Conservation (phyloP, 441 rosid genomes). For the Syzygium syzygioides region DNA sequence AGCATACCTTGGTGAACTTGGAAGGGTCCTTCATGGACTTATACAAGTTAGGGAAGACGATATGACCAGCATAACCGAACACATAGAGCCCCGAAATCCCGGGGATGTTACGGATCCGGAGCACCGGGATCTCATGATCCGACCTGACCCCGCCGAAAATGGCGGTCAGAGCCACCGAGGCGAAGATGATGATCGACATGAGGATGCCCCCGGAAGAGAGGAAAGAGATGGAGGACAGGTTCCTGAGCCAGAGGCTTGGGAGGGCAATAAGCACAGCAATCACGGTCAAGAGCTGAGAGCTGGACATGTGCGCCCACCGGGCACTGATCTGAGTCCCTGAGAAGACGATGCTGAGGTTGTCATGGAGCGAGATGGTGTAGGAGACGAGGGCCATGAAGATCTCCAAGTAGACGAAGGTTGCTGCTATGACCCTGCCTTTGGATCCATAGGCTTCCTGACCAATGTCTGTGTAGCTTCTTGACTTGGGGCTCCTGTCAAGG, state of each 20-base stretch:
- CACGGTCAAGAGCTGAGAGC: constrained; percentile 43
- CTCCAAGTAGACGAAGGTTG: constrained; percentile 46
- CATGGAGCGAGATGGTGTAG: constrained; percentile 78
- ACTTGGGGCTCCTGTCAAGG: constrained; percentile 47
- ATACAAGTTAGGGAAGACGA: constrained; percentile 66
- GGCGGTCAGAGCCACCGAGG: constrained; percentile 45
- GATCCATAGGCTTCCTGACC: constrained; percentile 53
- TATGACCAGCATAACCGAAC: constrained; percentile 64
- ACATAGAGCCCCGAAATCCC: constrained; percentile 57
- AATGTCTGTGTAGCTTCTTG: constrained; percentile 55
- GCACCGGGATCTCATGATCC: constrained; percentile 34
- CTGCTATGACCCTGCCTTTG: constrained; percentile 37
- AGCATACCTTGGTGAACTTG: constrained; percentile 59
- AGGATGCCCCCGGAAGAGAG: constrained; percentile 60
- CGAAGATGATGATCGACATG: constrained; percentile 59
- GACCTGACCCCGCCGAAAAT: constrained; percentile 34
- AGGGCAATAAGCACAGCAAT: constrained; percentile 53
- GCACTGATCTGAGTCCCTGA: constrained; percentile 20
- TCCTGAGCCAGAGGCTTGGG: constrained; percentile 68
- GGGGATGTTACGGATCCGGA: constrained; percentile 43
- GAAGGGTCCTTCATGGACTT: constrained; percentile 74
- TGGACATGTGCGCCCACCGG: constrained; percentile 23
- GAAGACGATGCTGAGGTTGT: constrained; percentile 49
- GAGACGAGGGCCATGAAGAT: constrained; percentile 77
- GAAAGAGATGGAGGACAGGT: constrained; percentile 64